Base-by-base conservation (phyloP, 257 asterid genomes). In the Mentha longifolia region DNA sequence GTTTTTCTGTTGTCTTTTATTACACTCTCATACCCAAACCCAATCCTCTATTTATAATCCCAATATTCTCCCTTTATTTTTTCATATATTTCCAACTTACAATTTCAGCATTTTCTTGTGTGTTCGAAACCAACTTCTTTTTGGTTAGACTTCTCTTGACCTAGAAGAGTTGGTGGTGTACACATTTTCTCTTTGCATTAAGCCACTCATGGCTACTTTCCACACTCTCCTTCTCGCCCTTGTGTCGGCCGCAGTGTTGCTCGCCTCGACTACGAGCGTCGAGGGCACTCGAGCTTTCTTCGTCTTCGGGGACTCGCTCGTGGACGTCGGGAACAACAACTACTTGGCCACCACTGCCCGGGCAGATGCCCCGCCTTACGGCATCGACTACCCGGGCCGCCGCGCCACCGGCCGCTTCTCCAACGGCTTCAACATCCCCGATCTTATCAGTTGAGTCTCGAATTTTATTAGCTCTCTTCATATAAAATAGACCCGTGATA, bases 281-380 rank as follows among this genome's bases (percentile, higher is more conserved):
- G 80, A 83, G 37, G 81, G 39, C 39, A 28, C 77, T 6, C 80
- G 89, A 5, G 81, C 95, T 0, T 84, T 80, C 42, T 85, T 85
- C 43, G 82, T 88, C 46, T 88, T 88, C 42, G 95, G 95, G 2
- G 95, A 88, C 65, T 88, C 95, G 0, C 77, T 88, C 12, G 91
- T 85, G 2, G 95, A 88, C 22, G 81, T 80, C 15, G 95, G 95
- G 15, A 88, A 88, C 80, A 88, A 88, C 81, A 85, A 85, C 70
- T 88, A 73, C 61, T 55, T 88, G 60, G 78, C 83, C 41, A 85
- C 95, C 22, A 78, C 85, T 0, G 95, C 95, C 37, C 91, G 91
- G 0, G 95, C 95, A 0, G 91, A 88, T 2, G 33, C 80, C 1
- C 89, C 95, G 0, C 95, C 95, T 1, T 85, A 88, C 6, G 95